phyloP scores from a whole-genome alignment of 768 basidiomycete genomes.

The Galerina marginata region DNA sequence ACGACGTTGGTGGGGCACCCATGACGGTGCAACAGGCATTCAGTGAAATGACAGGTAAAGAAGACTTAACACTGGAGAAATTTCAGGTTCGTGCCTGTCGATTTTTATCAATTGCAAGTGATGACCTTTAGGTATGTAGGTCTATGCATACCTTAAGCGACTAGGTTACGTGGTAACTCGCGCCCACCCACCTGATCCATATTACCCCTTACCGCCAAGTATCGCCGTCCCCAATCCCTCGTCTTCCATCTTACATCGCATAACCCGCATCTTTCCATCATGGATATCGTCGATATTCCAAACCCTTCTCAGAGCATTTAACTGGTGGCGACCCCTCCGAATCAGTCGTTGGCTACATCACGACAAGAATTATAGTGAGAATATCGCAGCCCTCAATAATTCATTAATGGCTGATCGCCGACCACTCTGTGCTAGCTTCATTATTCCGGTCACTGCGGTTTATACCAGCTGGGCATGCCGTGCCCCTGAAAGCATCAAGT shows the following conservation, averaged over 20 bases:
- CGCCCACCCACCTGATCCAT: conserved; percentile 60
- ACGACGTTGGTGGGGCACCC: conserved; percentile 62
- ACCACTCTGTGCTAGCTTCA: conserved; percentile 49
- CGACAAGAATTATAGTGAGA: conserved; percentile 59
- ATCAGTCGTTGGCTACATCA: conserved; percentile 53
- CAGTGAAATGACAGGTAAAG: conserved; percentile 80
- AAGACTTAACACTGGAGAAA: conserved; percentile 79
- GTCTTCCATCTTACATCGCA: conserved; percentile 37
- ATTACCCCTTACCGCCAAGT: conserved; percentile 56
- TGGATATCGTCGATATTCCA: conserved; percentile 37
- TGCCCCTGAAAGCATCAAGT: conserved; percentile 46
- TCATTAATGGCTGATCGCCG: not conserved
- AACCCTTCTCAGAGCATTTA: conserved; percentile 39
- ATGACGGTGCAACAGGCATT: conserved; percentile 95
- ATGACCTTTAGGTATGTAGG: conserved; percentile 50
- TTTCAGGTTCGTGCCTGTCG: conserved; percentile 69
- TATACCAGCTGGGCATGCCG: conserved; percentile 67
- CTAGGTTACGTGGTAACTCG: conserved; percentile 90
- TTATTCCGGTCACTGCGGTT: conserved; percentile 75
- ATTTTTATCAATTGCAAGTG: not conserved
- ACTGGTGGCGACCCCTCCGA: conserved; percentile 73
- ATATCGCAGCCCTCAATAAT: not conserved
- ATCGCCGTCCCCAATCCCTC: conserved; percentile 16
- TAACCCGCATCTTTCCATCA: conserved; percentile 38
- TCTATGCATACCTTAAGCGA: conserved; percentile 90